Conservation (phyloP, 805 yeast species). For the Kuraishia capsulata region DNA sequence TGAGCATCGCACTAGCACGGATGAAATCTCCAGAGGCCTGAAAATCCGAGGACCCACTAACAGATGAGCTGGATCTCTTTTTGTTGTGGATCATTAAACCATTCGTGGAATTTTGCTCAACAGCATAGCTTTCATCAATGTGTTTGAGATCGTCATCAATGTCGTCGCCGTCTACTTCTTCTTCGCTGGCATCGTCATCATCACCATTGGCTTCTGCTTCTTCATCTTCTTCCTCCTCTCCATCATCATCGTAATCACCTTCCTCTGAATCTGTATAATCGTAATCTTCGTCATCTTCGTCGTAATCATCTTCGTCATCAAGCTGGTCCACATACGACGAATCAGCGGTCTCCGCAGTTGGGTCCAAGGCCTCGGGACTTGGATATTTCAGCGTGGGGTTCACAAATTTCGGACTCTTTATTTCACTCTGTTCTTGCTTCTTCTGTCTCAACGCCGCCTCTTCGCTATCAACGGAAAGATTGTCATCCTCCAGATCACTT, state of each 20-base stretch:
- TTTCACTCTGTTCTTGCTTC: not conserved
- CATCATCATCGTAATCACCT: constrained; percentile 1
- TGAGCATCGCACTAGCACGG: not conserved
- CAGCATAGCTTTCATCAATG: not conserved
- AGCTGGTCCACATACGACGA: not conserved
- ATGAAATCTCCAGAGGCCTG: not conserved
- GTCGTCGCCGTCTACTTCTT: not conserved
- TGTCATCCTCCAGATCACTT: not conserved
- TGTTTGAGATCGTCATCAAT: not conserved
- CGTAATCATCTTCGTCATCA: constrained; percentile 1
- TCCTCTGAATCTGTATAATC: constrained; percentile 2
- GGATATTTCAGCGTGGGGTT: not conserved
- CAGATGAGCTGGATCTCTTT: not conserved
- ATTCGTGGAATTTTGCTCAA: not conserved
- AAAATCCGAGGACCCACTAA: not conserved
- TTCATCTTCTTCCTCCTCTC: not conserved
- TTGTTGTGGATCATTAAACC: not conserved
- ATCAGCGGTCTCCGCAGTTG: not conserved
- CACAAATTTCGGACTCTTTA: not conserved
- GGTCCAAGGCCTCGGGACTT: not conserved
- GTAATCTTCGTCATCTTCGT: constrained; percentile 1
- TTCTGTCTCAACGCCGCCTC: not conserved
- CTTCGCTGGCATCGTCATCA: constrained; percentile 2
- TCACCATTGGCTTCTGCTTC: not conserved
- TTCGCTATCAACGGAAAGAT: constrained; percentile 1